Evolutionary conservation across 495 filamentous ascomycete species (phyloP).

Genomic region (Tuber umbilicatum): DNA sequence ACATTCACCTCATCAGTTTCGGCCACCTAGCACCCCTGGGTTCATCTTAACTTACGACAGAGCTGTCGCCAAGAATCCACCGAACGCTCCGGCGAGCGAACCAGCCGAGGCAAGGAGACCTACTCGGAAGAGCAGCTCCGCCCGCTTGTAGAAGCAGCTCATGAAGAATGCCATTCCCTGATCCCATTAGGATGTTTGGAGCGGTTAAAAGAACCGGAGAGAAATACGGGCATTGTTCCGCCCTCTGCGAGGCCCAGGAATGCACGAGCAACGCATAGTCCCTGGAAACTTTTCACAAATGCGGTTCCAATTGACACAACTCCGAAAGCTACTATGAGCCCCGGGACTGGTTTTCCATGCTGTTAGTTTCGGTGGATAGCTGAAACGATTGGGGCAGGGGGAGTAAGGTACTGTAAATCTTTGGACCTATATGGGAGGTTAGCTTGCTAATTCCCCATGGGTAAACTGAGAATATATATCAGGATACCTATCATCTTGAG

Average conservation of each 20-base stretch:
- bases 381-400: not conserved
- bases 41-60: slow-evolving; percentile 44
- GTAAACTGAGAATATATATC: slow-evolving; percentile 48
- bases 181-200: slow-evolving; percentile 54
- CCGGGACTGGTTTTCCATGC: slow-evolving; percentile 56
- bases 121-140: slow-evolving; percentile 56
- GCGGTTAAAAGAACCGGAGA: not conserved
- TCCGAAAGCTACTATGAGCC: slow-evolving; percentile 61
- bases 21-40: not conserved
- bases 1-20: not conserved
- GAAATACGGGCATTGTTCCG: slow-evolving; percentile 35
- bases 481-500: slow-evolving; percentile 64
- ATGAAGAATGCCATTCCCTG: slow-evolving; percentile 75
- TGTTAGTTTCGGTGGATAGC: not conserved
- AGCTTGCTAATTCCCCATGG: slow-evolving; percentile 3
- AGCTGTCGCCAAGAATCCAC: slow-evolving; percentile 61
- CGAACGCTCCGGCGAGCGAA: slow-evolving; percentile 71
- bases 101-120: slow-evolving; percentile 70
- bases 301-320: slow-evolving; percentile 59
- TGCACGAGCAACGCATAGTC: slow-evolving; percentile 28
- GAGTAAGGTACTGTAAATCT: slow-evolving; percentile 28
- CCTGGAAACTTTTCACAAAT: slow-evolving; percentile 50
- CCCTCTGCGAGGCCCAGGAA: slow-evolving; percentile 45
- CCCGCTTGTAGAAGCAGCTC: slow-evolving; percentile 77
- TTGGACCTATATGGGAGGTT: slow-evolving; percentile 25